A percentile compares a stretch with the other conserved stretches of the same genome.
These are phyloP conservation scores for Geosmithia morbida DNA, from an alignment of 2,329 filamentous ascomycete species.

Conservation along the genomic window DNA sequence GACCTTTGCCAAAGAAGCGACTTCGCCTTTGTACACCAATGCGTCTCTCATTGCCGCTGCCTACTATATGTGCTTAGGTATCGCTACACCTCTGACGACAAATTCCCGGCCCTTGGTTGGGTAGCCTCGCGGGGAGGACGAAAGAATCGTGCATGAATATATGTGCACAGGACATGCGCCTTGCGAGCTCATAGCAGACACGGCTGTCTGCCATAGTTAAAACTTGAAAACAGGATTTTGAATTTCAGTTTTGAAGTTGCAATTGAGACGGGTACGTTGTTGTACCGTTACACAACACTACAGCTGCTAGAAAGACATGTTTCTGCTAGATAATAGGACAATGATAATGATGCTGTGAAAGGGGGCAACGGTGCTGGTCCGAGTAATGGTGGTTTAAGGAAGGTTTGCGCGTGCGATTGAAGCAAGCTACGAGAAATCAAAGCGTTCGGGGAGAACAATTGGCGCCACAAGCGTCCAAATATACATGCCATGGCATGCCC, in stretches of 20 bases:
- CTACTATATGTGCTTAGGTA: too few species aligned
- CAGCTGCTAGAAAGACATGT: neutral
- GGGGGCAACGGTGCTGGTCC: neutral
- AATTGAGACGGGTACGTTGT: neutral
- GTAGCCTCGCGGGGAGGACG: too few species aligned
- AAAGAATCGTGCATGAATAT: too few species aligned
- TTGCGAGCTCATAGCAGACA: neutral
- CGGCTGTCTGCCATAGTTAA: neutral
- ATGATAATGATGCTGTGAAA: neutral
- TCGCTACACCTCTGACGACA: too few species aligned
- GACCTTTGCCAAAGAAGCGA: too few species aligned
- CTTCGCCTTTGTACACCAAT: too few species aligned
- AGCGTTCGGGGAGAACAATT: conserved; percentile 71
- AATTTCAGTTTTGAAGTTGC: neutral
- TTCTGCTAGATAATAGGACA: neutral
- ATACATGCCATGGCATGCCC: conserved; percentile 93
- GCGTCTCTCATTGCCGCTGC: too few species aligned
- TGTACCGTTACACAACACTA: neutral
- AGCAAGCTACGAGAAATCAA: conserved; percentile 41
- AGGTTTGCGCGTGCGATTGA: neutral
- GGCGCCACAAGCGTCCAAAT: conserved; percentile 86
- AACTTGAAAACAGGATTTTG: neutral
- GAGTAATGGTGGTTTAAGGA: neutral
- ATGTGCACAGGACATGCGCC: too few species aligned
- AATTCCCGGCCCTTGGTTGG: too few species aligned